Evolutionary conservation across 371 early-diverging fungal species (phyloP).

Genomic region (Mucor racemosus): DNA sequence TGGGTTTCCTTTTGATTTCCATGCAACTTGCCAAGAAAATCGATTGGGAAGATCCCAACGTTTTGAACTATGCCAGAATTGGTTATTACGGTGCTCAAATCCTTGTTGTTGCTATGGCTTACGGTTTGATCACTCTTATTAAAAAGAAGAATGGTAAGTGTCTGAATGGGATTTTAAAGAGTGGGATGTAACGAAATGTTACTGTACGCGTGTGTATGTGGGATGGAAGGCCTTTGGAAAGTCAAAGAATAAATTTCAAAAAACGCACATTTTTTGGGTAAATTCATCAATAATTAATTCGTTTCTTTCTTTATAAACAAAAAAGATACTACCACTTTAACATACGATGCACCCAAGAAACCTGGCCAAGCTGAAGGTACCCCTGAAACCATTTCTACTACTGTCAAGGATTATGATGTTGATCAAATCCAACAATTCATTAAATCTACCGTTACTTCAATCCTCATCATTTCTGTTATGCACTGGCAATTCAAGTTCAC

Average conservation of each 20-base stretch:
- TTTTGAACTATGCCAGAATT: constrained; percentile 62
- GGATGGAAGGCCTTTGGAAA: constrained; percentile 11
- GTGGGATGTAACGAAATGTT: not conserved
- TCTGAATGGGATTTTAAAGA: not conserved
- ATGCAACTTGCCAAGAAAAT: constrained; percentile 76
- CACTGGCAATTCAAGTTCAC: constrained; percentile 90
- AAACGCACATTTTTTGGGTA: constrained; percentile 4
- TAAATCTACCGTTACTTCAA: constrained; percentile 70
- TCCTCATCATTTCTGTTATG: constrained; percentile 77
- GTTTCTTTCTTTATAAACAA: not conserved
- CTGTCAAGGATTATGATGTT: constrained; percentile 81
- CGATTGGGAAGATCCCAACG: constrained; percentile 71
- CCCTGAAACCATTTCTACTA: constrained; percentile 67
- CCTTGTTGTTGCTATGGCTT: constrained; percentile 58
- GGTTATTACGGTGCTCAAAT: constrained; percentile 73
- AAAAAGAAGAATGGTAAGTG: constrained; percentile 68
- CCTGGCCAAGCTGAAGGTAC: constrained; percentile 30
- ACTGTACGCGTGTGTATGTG: not conserved
- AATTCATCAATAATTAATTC: not conserved
- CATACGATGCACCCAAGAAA: constrained; percentile 63
- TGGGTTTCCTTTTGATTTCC: constrained; percentile 69
- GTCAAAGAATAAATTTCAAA: constrained; percentile 2
- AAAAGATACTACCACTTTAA: constrained; percentile 67
- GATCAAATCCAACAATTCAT: constrained; percentile 75
- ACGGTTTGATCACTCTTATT: constrained; percentile 60